A percentile compares a stretch with the other conserved stretches of the same genome.
Evolutionary conservation across 352 stramenopile genomes (phyloP).

Genomic region (Phytopythium cucurbitacearum): DNA sequence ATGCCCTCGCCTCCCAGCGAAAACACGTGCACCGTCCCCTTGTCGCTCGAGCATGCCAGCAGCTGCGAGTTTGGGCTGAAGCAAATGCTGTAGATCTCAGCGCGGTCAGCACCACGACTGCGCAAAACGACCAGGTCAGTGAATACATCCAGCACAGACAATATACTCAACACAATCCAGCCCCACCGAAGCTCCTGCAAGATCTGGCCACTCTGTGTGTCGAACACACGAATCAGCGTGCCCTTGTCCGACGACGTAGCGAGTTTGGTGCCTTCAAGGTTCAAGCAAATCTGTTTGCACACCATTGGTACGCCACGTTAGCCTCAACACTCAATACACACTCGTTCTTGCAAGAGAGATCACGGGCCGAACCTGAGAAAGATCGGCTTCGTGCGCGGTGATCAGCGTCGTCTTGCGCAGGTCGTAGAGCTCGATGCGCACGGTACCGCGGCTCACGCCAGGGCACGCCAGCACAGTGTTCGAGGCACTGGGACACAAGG

Average conservation of each 20-base stretch:
- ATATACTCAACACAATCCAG: not conserved
- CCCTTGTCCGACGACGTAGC: conserved; percentile 96
- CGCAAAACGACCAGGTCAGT: not conserved
- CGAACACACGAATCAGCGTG: conserved; percentile 97
- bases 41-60: conserved; percentile 95
- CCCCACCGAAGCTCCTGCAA: conserved; percentile 78
- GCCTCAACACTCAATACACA: no score
- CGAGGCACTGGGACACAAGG: conserved; percentile 89
- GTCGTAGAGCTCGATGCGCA: conserved; percentile 98
- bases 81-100: conserved; percentile 96
- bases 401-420: conserved; percentile 93
- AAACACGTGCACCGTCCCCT: conserved; percentile 97
- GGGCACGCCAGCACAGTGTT: conserved; percentile 97
- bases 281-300: conserved; percentile 80
- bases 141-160: no score
- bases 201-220: conserved; percentile 92
- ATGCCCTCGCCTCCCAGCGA: conserved; percentile 69
- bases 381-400: conserved; percentile 94
- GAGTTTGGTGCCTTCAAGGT: conserved; percentile 92
- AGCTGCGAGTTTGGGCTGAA: conserved; percentile 94
- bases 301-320: not conserved
- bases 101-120: conserved; percentile 93
- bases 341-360: not conserved
- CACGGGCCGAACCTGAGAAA: conserved; percentile 62
- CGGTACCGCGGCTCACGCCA: conserved; percentile 81